These are phyloP conservation scores for Papiliotrema fonsecae DNA, from an alignment of 1,284 basidiomycete species.

Conservation along the genomic window DNA sequence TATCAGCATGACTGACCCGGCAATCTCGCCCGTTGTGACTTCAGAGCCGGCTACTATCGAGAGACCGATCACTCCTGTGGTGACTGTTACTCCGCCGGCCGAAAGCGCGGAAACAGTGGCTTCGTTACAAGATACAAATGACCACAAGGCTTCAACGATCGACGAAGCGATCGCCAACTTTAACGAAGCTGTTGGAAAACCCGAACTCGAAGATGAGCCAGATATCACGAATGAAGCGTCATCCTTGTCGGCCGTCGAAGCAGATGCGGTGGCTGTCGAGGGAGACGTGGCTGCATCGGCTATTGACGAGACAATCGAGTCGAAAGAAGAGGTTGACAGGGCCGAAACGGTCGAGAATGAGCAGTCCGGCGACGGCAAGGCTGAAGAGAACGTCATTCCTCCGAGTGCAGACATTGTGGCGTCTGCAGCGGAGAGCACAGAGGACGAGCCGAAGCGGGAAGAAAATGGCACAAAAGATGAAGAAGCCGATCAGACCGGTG, in stretches of 20 bases:
- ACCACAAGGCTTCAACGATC: slow-evolving; percentile 21
- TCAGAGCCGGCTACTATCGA: slow-evolving; percentile 1
- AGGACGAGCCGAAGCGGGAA: not conserved
- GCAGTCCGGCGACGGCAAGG: not conserved
- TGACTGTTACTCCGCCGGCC: slow-evolving; percentile 5
- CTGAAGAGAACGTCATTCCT: not conserved
- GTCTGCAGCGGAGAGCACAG: not conserved
- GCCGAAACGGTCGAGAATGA: not conserved
- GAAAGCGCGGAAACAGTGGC: not conserved
- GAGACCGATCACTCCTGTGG: not conserved
- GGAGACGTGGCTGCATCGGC: not conserved
- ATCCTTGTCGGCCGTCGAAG: not conserved
- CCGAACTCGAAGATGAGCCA: slow-evolving; percentile 1
- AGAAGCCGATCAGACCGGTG: no score
- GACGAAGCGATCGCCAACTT: slow-evolving; percentile 35
- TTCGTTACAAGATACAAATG: not conserved
- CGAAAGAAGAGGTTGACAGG: not conserved
- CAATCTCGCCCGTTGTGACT: no score
- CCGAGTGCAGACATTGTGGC: not conserved
- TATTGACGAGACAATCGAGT: not conserved
- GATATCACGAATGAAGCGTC: slow-evolving; percentile 2
- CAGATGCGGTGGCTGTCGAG: not conserved
- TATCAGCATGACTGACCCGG: no score
- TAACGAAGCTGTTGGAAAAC: slow-evolving; percentile 17
- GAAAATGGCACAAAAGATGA: no score